Evolutionary conservation across 768 basidiomycete genomes (phyloP), one percentile per base, ranked within the genome.

Genomic region (Leccinum longicurvipes): DNA sequence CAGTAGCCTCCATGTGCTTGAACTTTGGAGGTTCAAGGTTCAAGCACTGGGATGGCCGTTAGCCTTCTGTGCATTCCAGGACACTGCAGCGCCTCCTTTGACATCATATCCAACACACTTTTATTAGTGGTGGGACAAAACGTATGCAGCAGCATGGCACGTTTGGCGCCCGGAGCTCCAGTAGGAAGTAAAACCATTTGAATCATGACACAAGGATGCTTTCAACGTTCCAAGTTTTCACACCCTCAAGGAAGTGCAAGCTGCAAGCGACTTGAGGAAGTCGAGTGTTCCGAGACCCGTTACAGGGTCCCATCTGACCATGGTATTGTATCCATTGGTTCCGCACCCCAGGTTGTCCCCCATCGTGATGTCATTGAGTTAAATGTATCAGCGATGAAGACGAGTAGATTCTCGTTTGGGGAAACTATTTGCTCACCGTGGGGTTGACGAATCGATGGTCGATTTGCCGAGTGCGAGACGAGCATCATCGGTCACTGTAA

Each of bases 231-330:
- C 8, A 21, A 19, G 0, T 21, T 44, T 44, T 42, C 19, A 3
- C 7, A 23, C 23, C 23, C 42, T 75, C 64, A 73, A 24, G 75
- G 76, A 27, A 80, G 65, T 2, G 48, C 58, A 29, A 78, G 49
- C 76, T 75, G 71, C 68, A 34, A 79, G 64, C 53, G 87, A 67
- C 55, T 76, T 77, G 47, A 73, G 62, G 66, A 84, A 87, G 61
- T 85, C 77, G 25, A 67, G 72, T 7, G 72, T 73, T 14, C 73
- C 72, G 1, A 70, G 57, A n/a, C 73, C 73, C 1, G 72, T 73
- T 48, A 74, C 72, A n/a, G 72, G 72, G 45, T 70, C 67, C 65
- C 65, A 71, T 1, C 68, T 66, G 4, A 28, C 15, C 1, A 61
- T 58, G 7, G 68, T 62, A 15, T 54, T 62, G 57, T 56, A 71